These are phyloP conservation scores for Fragaria vesca DNA, from an alignment of 306 rosid genomes.

Conservation along the genomic window DNA sequence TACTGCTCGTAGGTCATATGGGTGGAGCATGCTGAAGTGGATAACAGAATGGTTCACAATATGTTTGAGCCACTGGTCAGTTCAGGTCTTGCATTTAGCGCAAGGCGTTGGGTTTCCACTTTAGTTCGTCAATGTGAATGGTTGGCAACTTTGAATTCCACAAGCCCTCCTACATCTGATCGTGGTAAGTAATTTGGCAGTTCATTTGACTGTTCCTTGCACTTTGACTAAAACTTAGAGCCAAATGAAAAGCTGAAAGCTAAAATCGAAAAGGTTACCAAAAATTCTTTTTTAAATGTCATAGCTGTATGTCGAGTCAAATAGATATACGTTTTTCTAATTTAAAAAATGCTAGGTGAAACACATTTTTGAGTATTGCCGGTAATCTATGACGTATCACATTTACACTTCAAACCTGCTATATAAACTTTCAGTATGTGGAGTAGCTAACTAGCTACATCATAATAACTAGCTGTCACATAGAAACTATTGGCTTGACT, in stretches of 20 bases:
- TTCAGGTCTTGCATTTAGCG: conserved; percentile 51
- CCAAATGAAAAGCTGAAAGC: not conserved
- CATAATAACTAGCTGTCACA: not conserved
- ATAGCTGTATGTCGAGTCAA: no score
- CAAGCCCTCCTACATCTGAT: conserved; percentile 9
- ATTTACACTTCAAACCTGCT: no score
- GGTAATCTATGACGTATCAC: not conserved
- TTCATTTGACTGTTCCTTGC: not conserved
- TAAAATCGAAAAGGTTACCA: not conserved
- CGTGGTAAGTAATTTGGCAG: conserved; percentile 25
- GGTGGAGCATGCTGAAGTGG: conserved; percentile 62
- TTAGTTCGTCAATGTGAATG: conserved; percentile 33
- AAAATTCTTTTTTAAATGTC: not conserved
- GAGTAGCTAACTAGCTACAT: no score
- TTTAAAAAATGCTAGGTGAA: no score
- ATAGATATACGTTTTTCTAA: no score
- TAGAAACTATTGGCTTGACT: not conserved
- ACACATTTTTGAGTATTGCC: not conserved
- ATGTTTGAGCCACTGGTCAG: conserved; percentile 29
- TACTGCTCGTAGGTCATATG: conserved; percentile 39
- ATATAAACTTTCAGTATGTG: no score
- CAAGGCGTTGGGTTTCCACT: conserved; percentile 52
- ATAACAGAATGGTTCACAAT: conserved; percentile 25
- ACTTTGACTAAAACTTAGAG: not conserved
- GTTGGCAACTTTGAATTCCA: conserved; percentile 11